phyloP scores from a whole-genome alignment of 352 stramenopile species.

The Stramenopiles sp. region DNA sequence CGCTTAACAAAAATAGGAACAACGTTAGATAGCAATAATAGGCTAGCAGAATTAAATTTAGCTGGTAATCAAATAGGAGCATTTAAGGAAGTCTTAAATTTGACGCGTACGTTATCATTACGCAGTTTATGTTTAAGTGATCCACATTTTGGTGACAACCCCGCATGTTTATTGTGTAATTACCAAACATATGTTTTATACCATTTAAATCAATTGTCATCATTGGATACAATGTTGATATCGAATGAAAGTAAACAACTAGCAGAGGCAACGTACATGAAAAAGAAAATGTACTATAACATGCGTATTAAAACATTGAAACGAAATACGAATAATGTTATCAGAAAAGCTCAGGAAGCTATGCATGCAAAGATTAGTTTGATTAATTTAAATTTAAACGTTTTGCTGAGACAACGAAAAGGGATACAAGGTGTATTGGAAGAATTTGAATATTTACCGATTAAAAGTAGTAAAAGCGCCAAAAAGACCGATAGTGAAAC shows the following conservation, averaged over 20 bases:
- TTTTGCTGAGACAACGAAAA: conserved; percentile 19
- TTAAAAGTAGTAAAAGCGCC: not conserved
- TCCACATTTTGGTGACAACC: conserved; percentile 64
- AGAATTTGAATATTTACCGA: conserved; percentile 10
- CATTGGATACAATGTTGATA: conserved; percentile 47
- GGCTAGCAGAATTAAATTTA: conserved; percentile 51
- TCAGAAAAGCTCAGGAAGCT: conserved; percentile 26
- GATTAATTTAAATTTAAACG: conserved; percentile 23
- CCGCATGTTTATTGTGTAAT: conserved; percentile 66
- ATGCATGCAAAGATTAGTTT: conserved; percentile 15
- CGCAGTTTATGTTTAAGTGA: conserved; percentile 44
- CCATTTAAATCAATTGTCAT: conserved; percentile 40
- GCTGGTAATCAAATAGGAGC: conserved; percentile 47
- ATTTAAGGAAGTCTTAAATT: conserved; percentile 55
- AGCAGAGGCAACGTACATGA: conserved; percentile 65
- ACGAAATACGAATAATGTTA: conserved; percentile 35
- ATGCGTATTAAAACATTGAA: conserved; percentile 73
- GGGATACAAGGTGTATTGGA: conserved; percentile 23
- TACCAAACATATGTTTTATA: conserved; percentile 72
- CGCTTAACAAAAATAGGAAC: conserved; percentile 30
- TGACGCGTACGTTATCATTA: conserved; percentile 42
- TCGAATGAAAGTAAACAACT: conserved; percentile 52
- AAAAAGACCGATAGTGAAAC: not conserved
- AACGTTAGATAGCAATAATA: conserved; percentile 30
- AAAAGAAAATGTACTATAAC: conserved; percentile 86